These are phyloP conservation scores for Calonectria leucothoes DNA, from an alignment of 2,329 filamentous ascomycete genomes.

Conservation along the genomic window DNA sequence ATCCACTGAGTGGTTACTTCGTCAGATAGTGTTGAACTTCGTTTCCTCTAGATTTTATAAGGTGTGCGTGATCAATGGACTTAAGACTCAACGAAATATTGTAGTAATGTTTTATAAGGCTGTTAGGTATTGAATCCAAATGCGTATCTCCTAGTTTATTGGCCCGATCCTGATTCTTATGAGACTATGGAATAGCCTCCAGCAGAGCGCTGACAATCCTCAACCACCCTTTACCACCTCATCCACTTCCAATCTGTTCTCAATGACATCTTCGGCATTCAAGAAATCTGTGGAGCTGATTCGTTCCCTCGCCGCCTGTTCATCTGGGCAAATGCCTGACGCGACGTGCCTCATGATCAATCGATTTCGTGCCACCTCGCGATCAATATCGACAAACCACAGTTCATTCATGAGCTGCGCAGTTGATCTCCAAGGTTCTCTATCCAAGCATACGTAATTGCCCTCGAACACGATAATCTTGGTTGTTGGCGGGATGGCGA, in stretches of 20 bases:
- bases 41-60: no score
- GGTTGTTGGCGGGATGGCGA: neutral
- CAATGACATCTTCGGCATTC: constrained; percentile 10
- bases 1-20: neutral
- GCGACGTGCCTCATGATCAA: neutral
- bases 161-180: neutral
- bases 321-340: neutral
- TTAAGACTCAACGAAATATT: neutral
- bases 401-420: constrained; percentile 7
- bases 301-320: neutral
- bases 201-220: neutral
- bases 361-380: neutral
- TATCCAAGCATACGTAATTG: neutral
- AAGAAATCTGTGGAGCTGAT: constrained; percentile 7
- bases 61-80: neutral
- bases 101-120: neutral
- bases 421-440: neutral
- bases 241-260: neutral
- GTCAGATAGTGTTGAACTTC: no score
- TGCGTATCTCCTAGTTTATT: neutral
- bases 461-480: neutral
- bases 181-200: neutral
- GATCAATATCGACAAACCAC: constrained; percentile 1
- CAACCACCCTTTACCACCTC: neutral
- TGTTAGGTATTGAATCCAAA: neutral